Base-by-base conservation (phyloP, 2,329 filamentous ascomycete species). In the Diaporthe sp. region DNA sequence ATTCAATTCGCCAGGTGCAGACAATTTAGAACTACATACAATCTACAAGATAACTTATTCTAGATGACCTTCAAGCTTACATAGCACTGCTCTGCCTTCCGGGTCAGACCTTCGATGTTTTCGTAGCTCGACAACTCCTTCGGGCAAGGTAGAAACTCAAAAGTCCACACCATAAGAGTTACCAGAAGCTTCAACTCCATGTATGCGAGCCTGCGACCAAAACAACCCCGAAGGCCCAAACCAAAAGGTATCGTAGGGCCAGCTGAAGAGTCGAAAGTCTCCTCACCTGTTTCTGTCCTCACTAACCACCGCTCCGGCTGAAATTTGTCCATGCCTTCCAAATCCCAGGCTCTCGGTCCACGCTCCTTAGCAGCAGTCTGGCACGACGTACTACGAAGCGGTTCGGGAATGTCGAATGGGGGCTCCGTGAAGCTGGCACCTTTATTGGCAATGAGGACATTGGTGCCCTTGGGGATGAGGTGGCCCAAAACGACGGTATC, bases 381-480 rank as follows among this genome's bases (percentile, higher is more conserved):
- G 47, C 7, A 50, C 19, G 47, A 50, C 47, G 47, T 19, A 4
- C 17, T 51, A 13, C 22, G n/a, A 51, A 25, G n/a, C 1, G 47
- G 0, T 15, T 51, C 9, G 8, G 22, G 17, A 44, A 44, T 44
- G 42, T 44, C 19, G 42, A 44, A 44, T 7, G 19, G 17, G 2
- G 42, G 42, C 8, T 44, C 42, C 19, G 42, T 44, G 42, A 19
- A 44, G 17, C 42, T 44, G 42, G 42, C 42, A 44, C n/a, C 47
- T 51, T 51, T 22, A 25, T 27, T 25, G 47, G n/a, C 22, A 25
- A 87, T 78, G 75, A 85, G 84, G 68, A 87, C 78, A 22, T 85
- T 82, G 7, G 85, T 86, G 15, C 84, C 84, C 6, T 73, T 81
- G 1, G 85, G 85, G 0, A 87, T 79, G 47, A 80, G 78, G 79